Conservation (phyloP, 768 basidiomycete species). For the Arthromyces matolae region DNA sequence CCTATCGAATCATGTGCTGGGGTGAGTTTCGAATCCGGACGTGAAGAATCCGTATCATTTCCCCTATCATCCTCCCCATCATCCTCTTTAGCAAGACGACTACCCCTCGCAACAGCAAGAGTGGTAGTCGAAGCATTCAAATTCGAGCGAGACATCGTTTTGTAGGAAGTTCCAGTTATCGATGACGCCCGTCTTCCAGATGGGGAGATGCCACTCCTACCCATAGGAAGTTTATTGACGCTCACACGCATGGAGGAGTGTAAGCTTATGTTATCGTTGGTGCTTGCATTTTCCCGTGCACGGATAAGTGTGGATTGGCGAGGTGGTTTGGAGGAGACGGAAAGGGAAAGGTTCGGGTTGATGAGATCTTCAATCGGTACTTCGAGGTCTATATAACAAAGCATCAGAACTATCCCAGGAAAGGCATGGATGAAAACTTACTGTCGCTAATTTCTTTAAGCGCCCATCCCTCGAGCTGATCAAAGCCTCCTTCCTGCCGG, state of each 20-base stretch:
- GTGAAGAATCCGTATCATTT: constrained; percentile 28
- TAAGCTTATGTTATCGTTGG: constrained; percentile 38
- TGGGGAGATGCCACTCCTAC: constrained; percentile 11
- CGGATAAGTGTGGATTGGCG: constrained; percentile 16
- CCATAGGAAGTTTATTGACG: constrained; percentile 28
- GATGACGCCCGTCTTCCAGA: constrained; percentile 23
- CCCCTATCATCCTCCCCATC: constrained; percentile 21
- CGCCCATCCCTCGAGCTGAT: constrained; percentile 79
- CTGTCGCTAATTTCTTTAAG: constrained; percentile 84
- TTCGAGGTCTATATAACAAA: constrained; percentile 90
- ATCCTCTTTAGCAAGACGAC: constrained; percentile 4
- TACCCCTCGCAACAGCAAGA: constrained; percentile 8
- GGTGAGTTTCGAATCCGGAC: constrained; percentile 74
- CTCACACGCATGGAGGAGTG: constrained; percentile 38
- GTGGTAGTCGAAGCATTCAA: constrained; percentile 26
- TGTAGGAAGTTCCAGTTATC: constrained; percentile 35
- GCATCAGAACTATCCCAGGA: too few relatives aligned
- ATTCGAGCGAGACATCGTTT: constrained; percentile 39
- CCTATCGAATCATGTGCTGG: constrained; percentile 33
- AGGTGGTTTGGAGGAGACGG: constrained; percentile 19
- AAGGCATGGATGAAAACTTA: constrained; percentile 33
- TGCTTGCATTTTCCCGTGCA: constrained; percentile 35
- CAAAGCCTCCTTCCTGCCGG: constrained; percentile 76
- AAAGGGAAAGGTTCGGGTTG: constrained; percentile 29
- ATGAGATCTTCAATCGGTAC: constrained; percentile 73